Evolutionary conservation across 1,284 basidiomycete genomes (phyloP).

Genomic region (Moniliophthora roreri): DNA sequence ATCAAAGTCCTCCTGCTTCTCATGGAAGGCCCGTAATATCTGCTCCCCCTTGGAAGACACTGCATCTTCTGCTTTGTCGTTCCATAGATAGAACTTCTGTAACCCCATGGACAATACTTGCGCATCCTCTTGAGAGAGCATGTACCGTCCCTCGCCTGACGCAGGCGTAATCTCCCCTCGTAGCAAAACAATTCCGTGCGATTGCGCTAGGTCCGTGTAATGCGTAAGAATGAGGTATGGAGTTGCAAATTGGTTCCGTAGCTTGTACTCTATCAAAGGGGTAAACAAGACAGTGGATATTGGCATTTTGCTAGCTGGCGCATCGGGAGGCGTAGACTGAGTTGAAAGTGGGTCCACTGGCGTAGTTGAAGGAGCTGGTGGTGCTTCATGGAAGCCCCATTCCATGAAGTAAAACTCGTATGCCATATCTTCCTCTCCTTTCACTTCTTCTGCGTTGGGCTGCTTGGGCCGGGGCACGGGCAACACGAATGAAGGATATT

Average conservation of each 20-base stretch:
- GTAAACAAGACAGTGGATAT: slow-evolving; percentile 85
- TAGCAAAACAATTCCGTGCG: slow-evolving; percentile 85
- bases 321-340: slow-evolving; percentile 23
- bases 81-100: slow-evolving; percentile 84
- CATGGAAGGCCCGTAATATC: slow-evolving; percentile 70
- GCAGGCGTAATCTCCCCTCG: slow-evolving; percentile 89
- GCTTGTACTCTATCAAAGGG: slow-evolving; percentile 93
- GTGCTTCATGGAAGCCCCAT: slow-evolving; percentile 78
- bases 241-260: slow-evolving; percentile 84
- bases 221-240: slow-evolving; percentile 90
- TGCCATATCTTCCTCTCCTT: slow-evolving; percentile 42
- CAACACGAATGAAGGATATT: slow-evolving; percentile 77
- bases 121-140: slow-evolving; percentile 79
- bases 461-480: slow-evolving; percentile 62
- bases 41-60: slow-evolving; percentile 37
- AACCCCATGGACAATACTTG: slow-evolving; percentile 76
- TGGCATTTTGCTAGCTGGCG: slow-evolving; percentile 41
- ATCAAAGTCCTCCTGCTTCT: slow-evolving; percentile 67
- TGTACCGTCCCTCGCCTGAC: slow-evolving; percentile 45
- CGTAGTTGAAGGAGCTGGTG: slow-evolving; percentile 44
- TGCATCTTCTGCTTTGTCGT: slow-evolving; percentile 29
- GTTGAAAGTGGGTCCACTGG: slow-evolving; percentile 40
- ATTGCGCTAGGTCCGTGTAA: slow-evolving; percentile 85
- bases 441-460: slow-evolving; percentile 23
- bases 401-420: slow-evolving; percentile 90